Conservation (phyloP, 164 flowering plant genomes). For the Magnolia sinica region DNA sequence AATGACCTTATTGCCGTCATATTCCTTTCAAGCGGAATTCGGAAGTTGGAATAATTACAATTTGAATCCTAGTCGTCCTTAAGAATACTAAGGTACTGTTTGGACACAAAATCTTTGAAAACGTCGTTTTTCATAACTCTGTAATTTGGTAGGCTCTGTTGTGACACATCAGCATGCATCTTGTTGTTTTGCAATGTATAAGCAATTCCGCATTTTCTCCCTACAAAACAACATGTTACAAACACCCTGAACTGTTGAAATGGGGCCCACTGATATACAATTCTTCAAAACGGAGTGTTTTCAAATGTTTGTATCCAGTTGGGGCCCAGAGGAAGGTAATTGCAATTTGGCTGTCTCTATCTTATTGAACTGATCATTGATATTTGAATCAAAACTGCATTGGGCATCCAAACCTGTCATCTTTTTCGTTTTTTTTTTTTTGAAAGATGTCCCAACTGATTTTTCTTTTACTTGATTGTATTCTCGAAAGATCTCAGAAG, state of each 20-base stretch:
- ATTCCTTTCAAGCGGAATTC: not conserved
- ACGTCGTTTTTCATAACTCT: not conserved
- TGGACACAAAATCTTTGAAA: not conserved
- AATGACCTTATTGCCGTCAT: not conserved
- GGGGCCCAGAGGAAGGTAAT: not conserved
- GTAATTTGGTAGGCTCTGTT: not conserved
- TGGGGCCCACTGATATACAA: not conserved
- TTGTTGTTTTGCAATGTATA: not conserved
- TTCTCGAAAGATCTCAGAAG: conserved; percentile 59
- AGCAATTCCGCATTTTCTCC: not conserved
- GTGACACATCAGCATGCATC: not conserved
- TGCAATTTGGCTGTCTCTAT: too few species aligned
- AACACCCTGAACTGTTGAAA: not conserved
- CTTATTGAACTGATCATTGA: not conserved
- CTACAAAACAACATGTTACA: not conserved
- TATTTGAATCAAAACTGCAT: not conserved
- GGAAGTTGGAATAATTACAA: not conserved
- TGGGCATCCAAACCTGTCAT: not conserved
- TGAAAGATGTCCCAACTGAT: not conserved
- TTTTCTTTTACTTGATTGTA: conserved; percentile 6
- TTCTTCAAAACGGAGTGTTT: not conserved
- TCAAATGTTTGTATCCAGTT: not conserved
- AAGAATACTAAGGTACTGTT: too few species aligned
- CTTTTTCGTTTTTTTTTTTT: too few species aligned
- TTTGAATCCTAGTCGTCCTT: not conserved